Base-by-base conservation (phyloP, 345 rosid genomes). In the Heritiera fomes region DNA sequence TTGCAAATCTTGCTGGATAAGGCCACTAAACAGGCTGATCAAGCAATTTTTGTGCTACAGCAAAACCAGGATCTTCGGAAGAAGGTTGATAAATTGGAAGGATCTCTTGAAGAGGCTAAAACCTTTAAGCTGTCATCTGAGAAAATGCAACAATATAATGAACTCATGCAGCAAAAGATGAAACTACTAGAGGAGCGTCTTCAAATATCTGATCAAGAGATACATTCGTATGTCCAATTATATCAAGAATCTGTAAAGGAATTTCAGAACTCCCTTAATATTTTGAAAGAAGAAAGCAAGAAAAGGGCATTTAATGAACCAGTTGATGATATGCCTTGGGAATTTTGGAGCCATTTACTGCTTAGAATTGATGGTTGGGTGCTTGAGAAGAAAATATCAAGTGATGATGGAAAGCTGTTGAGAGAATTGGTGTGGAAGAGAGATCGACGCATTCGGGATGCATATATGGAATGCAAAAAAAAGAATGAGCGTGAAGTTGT, bases 361-460 rank as follows among this genome's bases (percentile, higher is more conserved):
- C 91, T 95, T 80, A 89, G 84, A 34, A 82, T 95, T 86, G 99
- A 92, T 88, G 99, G 99, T 47, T 95, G 99, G 99, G 77, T 89
- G 75, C 96, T 95, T 75, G 99, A 95, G 84, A 87, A 91, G 83
- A 95, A 91, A 88, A 82, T 95, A 80, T 86, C 86, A 58, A 78
- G 77, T 69, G 71, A 79, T 55, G 94, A 93, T 83, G 98, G 94
- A 73, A 86, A 89, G 70, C 68, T 85, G 45, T 86, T 95, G 83
- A 88, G 99, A 82, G 96, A 92, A 82, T 87, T 89, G 97, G 88
- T 82, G 52, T 88, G 96, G 99, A 93, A 90, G 88, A 90, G 91
- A 82, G 93, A 95, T 32, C 65, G 90, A 59, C 84, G 76, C 50
- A 82, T 93, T 68, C 81, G 75, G 76, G 92, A 93, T 80, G 88